phyloP scores from a whole-genome alignment of 2,329 filamentous ascomycete genomes.

The Rachicladosporium sp. region DNA sequence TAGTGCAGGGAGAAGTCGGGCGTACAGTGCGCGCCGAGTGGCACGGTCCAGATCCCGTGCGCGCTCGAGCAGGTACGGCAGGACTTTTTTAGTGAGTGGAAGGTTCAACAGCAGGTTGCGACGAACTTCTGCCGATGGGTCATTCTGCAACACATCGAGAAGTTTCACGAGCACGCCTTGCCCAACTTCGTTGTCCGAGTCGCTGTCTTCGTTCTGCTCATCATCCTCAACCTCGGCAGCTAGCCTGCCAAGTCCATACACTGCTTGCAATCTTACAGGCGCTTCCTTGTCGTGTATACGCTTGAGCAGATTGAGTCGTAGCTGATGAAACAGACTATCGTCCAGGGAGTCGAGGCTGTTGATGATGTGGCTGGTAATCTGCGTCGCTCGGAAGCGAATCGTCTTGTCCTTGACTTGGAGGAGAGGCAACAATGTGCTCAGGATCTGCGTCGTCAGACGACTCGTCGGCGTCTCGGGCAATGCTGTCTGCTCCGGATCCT shows the following conservation, averaged over 20 bases:
- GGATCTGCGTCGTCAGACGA: constrained; percentile 61
- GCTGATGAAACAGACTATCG: constrained; percentile 74
- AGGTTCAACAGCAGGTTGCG: constrained; percentile 80
- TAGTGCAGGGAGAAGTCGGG: constrained; percentile 70
- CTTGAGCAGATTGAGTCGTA: constrained; percentile 68
- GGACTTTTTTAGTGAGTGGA: constrained; percentile 68
- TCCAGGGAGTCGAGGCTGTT: constrained; percentile 88
- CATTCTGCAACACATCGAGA: constrained; percentile 79
- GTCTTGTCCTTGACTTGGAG: constrained; percentile 82
- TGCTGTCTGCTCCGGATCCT: constrained; percentile 45
- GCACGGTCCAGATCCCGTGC: constrained; percentile 78
- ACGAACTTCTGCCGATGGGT: constrained; percentile 85
- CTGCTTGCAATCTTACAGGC: constrained; percentile 82
- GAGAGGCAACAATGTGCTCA: constrained; percentile 63
- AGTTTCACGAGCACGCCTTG: constrained; percentile 70
- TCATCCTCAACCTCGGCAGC: constrained; percentile 58
- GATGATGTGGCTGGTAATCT: constrained; percentile 81
- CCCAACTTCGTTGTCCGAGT: constrained; percentile 52
- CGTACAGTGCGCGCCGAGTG: constrained; percentile 76
- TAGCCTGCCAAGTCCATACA: constrained; percentile 75
- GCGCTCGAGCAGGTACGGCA: constrained; percentile 79
- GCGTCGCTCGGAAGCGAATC: constrained; percentile 78
- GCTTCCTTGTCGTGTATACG: constrained; percentile 88
- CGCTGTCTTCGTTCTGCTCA: constrained; percentile 52
- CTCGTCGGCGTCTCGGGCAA: constrained; percentile 75